These are phyloP conservation scores for Jackrogersella minutella DNA, from an alignment of 495 filamentous ascomycete species.

Conservation along the genomic window DNA sequence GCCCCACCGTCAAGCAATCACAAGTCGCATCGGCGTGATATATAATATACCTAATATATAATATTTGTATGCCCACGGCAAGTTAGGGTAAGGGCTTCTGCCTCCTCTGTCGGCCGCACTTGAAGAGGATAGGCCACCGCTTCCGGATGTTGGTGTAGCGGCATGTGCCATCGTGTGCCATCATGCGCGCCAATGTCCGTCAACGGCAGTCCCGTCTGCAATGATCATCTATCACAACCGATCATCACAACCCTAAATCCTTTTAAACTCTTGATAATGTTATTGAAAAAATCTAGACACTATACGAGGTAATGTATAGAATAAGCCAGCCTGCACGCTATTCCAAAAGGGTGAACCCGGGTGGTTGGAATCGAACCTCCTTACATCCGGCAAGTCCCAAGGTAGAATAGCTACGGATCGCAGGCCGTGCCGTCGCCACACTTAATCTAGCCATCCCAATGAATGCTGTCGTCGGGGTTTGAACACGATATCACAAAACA, in stretches of 20 bases:
- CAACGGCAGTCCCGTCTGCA: slow-evolving; percentile 35
- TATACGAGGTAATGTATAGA: too few relatives aligned
- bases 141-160: slow-evolving; percentile 19
- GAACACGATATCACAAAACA: not conserved
- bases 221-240: slow-evolving; percentile 28
- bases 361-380: slow-evolving; percentile 12
- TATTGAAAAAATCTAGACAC: too few relatives aligned
- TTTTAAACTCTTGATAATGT: slow-evolving; percentile 20
- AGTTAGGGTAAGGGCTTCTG: slow-evolving; percentile 42
- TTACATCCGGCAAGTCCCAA: not conserved
- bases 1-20: slow-evolving; percentile 33
- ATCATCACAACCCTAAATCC: slow-evolving; percentile 34
- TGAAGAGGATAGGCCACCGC: slow-evolving; percentile 17
- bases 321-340: slow-evolving; percentile 14
- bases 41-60: not conserved
- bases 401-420: not conserved
- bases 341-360: slow-evolving; percentile 21
- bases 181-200: slow-evolving; percentile 22
- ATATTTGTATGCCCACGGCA: slow-evolving; percentile 7
- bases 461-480: not conserved
- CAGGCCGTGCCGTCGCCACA: slow-evolving; percentile 3
- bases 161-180: not conserved
- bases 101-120: slow-evolving; percentile 16
- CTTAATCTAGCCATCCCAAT: not conserved
- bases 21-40: slow-evolving; percentile 19